Conservation (phyloP, 2,329 filamentous ascomycete species). For the Corinectria fuckeliana region DNA sequence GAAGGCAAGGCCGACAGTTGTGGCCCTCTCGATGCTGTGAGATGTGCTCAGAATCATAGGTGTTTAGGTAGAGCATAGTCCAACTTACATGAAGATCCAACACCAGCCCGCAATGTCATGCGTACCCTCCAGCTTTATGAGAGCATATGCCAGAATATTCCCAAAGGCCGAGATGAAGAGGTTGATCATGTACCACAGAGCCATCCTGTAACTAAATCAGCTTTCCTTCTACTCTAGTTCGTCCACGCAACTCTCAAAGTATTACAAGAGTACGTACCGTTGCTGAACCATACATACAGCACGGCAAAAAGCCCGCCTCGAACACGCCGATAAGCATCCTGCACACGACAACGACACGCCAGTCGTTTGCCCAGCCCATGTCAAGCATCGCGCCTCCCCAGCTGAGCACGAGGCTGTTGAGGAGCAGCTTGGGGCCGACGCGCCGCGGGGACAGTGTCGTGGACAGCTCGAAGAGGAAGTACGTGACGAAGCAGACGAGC, state of each 20-base stretch:
- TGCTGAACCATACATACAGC: conserved; percentile 62
- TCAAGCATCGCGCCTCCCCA: conserved; percentile 43
- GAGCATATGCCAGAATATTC: conserved; percentile 33
- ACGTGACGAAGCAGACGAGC: conserved; percentile 41
- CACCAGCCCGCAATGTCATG: conserved; percentile 54
- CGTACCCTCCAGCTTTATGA: conserved; percentile 50
- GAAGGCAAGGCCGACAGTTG: not conserved
- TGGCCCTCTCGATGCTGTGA: conserved; percentile 4
- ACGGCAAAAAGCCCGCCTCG: conserved; percentile 52
- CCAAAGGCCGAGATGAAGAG: conserved; percentile 38
- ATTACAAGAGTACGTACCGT: conserved; percentile 39
- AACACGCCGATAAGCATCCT: conserved; percentile 41
- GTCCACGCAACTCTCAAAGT: too few species aligned
- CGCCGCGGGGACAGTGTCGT: conserved; percentile 41
- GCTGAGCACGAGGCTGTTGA: conserved; percentile 40
- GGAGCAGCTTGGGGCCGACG: conserved; percentile 38
- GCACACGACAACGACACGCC: conserved; percentile 14
- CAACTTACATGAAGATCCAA: conserved; percentile 42
- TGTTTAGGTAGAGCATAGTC: too few species aligned
- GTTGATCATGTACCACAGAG: conserved; percentile 41
- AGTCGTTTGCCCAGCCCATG: conserved; percentile 39
- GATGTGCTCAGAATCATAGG: not conserved
- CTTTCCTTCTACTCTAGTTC: not conserved
- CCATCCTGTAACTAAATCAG: conserved; percentile 33
- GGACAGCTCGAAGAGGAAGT: conserved; percentile 42